Percentiles rank a stretch among this genome's conserved stretches.
These are phyloP conservation scores for Candida patagonica DNA, from an alignment of 805 yeast species.

Conservation along the genomic window DNA sequence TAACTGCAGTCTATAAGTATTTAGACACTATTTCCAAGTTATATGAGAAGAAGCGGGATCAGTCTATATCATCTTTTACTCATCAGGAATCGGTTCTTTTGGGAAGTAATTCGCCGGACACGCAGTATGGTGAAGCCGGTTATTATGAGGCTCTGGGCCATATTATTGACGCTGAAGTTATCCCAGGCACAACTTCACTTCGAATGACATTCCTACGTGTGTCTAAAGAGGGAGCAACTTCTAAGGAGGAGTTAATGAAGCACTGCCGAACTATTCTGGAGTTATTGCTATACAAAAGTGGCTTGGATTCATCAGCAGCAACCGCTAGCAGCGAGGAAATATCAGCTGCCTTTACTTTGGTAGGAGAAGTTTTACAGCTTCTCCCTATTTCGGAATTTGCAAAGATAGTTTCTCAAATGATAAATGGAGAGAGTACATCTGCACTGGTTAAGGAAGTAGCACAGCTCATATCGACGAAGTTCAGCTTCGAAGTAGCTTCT, in stretches of 20 bases:
- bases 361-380: conserved; percentile 55
- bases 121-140: conserved; percentile 39
- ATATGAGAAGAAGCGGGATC: not conserved
- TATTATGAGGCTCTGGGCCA: conserved; percentile 50
- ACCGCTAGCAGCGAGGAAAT: not conserved
- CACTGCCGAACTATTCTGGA: not conserved
- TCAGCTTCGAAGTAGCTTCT: conserved; percentile 54
- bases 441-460: conserved; percentile 35
- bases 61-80: conserved; percentile 5
- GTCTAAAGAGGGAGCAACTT: not conserved
- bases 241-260: not conserved
- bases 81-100: not conserved
- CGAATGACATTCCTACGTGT: conserved; percentile 27
- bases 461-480: conserved; percentile 45
- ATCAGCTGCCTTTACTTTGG: conserved; percentile 40
- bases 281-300: not conserved
- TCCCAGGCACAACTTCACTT: conserved; percentile 38
- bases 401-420: conserved; percentile 43
- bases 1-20: conserved; percentile 22
- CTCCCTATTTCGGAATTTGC: conserved; percentile 71
- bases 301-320: not conserved
- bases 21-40: conserved; percentile 13
- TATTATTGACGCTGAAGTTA: conserved; percentile 33
- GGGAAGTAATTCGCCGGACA: conserved; percentile 29
- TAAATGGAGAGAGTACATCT: conserved; percentile 37